Base-by-base conservation (phyloP, 1,139 yeast genomes). In the Pichia sp. region DNA sequence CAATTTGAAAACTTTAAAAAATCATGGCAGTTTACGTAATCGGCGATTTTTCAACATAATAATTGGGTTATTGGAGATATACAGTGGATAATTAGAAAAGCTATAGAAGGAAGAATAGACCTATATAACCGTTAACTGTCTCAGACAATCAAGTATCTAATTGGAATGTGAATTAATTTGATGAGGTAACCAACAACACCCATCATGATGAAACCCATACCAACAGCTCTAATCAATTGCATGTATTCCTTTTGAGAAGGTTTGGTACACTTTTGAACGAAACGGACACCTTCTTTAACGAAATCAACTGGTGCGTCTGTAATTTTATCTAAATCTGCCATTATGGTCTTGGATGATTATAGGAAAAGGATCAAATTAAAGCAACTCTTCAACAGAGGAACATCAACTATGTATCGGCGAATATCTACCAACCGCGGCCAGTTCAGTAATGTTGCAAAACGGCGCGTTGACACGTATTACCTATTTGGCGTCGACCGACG, bases 101-200 rank as follows among this genome's bases (percentile, higher is more conserved):
- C 33, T 32, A 11, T 9, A 11, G 33, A 10, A 11, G 33, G 33
- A 11, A 32, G 33, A 32, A 11, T 9, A 11, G 33, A 11, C 9
- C 33, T 9, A 32, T 32, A 32, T 10, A 16, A 16, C 23, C 23
- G 23, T 16, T 35, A n/a, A 23, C 11, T 7, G 11, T n/a, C 32
- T 36, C 75, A 90, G 56, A 90, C 97, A 70, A 90, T 88, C 71
- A 90, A 80, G 71, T 88, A 94, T 73, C 97, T 85, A 71, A 90
- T 88, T 63, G 98, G 98, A 60, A 90, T 90, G 69, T 90, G 98
- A 60, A 90, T 77, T 64, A 90, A 77, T 72, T 92, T 92, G 68
- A 92, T 95, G 60, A 82, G 85, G 70, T 88, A 92, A 49, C 98
- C 98, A 60, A 92, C 95, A 60, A 87, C 85, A 60, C 98, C 98